phyloP scores from a whole-genome alignment of 176 grass and related monocot genomes.

The Lolium multiflorum region DNA sequence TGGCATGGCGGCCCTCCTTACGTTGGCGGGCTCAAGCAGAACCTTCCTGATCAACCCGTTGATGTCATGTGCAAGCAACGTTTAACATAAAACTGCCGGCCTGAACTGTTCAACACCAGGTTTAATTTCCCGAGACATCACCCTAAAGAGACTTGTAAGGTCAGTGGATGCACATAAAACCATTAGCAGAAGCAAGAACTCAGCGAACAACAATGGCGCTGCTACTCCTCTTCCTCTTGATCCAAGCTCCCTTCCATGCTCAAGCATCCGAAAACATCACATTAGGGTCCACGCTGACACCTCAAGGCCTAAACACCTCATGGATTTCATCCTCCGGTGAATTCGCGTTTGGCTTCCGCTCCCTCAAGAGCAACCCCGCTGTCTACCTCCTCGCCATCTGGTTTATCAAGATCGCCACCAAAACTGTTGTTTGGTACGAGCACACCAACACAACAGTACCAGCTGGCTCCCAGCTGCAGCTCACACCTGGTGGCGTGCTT shows the following conservation, averaged over 20 bases:
- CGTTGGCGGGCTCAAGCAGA: not conserved
- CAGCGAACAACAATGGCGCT: conserved; percentile 7
- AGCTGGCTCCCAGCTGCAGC: conserved; percentile 26
- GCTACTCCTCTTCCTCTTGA: conserved; percentile 10
- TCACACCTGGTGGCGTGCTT: conserved; percentile 33
- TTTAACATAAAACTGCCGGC: not conserved
- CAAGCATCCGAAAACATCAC: conserved; percentile 21
- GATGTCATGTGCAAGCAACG: not conserved
- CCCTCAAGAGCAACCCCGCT: conserved; percentile 19
- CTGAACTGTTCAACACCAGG: not conserved
- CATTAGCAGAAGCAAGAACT: conserved; percentile 14
- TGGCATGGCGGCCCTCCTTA: not conserved
- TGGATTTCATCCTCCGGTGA: conserved; percentile 45
- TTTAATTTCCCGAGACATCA: not conserved
- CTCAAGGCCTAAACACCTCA: conserved; percentile 18
- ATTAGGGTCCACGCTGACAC: not conserved
- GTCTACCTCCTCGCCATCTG: conserved; percentile 50
- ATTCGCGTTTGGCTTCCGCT: conserved; percentile 51
- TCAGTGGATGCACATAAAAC: conserved; percentile 21
- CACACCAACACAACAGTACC: not conserved
- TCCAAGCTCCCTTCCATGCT: not conserved
- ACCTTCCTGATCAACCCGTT: not conserved
- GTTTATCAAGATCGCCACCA: conserved; percentile 42
- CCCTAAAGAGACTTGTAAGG: conserved; percentile 1
- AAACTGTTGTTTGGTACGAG: conserved; percentile 44